These are phyloP conservation scores for Solanum hybrid DNA, from an alignment of 305 asterid species.

Conservation along the genomic window DNA sequence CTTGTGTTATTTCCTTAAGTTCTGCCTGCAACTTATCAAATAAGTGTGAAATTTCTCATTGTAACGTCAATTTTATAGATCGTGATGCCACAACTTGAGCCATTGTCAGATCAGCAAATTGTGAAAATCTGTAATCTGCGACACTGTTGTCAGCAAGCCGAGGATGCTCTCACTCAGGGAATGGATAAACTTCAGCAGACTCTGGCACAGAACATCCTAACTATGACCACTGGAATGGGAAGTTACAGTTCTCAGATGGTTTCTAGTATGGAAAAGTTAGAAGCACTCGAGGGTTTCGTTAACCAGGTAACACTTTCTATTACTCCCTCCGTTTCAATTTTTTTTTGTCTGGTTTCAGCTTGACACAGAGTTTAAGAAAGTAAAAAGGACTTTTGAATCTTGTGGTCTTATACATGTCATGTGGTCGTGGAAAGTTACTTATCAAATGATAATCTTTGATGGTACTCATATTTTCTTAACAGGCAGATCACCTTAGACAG, in stretches of 20 bases:
- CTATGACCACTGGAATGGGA: conserved; percentile 30
- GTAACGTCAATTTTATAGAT: conserved; percentile 13
- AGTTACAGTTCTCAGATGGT: conserved; percentile 46
- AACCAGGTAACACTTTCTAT: conserved; percentile 42
- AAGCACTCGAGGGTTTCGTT: conserved; percentile 61
- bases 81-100: conserved; percentile 31
- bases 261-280: conserved; percentile 56
- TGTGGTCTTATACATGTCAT: background rate
- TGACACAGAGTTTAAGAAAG: background rate
- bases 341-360: background rate
- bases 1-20: background rate
- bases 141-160: conserved; percentile 89
- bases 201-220: conserved; percentile 59
- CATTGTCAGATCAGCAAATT: conserved; percentile 34
- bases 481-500: conserved; percentile 92
- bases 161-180: conserved; percentile 85
- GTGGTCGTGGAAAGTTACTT: background rate
- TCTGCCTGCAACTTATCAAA: background rate
- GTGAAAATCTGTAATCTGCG: conserved; percentile 36
- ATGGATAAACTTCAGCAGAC: conserved; percentile 86
- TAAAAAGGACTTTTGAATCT: background rate
- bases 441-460: background rate
- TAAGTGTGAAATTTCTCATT: background rate
- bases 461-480: background rate
- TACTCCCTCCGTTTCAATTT: background rate